Percentiles rank a stretch among this genome's conserved stretches.
Conservation (phyloP, 2,329 filamentous ascomycete genomes). For the Harringtonia aguacate region DNA sequence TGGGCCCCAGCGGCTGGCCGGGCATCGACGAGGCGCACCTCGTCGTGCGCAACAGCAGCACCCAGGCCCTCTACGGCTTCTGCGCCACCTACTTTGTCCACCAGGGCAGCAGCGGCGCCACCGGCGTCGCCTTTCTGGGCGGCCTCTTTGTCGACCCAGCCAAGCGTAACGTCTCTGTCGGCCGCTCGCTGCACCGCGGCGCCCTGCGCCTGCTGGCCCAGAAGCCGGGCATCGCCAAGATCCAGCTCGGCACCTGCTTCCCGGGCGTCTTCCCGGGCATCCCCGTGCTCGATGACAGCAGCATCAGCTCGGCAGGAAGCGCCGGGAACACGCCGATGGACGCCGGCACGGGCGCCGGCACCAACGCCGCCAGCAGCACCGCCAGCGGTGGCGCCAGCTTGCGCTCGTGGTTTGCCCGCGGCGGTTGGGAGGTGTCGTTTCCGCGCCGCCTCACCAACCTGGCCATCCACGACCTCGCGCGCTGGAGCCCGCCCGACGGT, state of each 20-base stretch:
- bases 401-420: conserved; percentile 71
- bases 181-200: conserved; percentile 76
- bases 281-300: conserved; percentile 44
- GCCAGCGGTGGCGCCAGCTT: conserved; percentile 18
- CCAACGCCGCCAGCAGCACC: conserved; percentile 1
- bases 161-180: conserved; percentile 81
- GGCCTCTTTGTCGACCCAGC: conserved; percentile 82
- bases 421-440: conserved; percentile 72
- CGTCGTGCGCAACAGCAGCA: conserved; percentile 89
- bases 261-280: conserved; percentile 84
- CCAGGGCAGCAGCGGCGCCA: conserved; percentile 55
- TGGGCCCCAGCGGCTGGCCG: conserved; percentile 56
- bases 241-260: conserved; percentile 72
- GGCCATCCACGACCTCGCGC: conserved; percentile 58
- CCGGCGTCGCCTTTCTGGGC: conserved; percentile 66
- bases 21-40: conserved; percentile 71
- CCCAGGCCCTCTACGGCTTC: conserved; percentile 82
- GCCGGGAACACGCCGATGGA: conserved; percentile 6
- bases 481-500: conserved; percentile 68
- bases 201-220: conserved; percentile 66
- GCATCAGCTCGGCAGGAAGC: conserved; percentile 5
- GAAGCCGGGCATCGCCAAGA: conserved; percentile 60
- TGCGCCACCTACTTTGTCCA: conserved; percentile 82
- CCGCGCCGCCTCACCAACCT: conserved; percentile 53
- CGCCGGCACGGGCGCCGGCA: conserved; percentile 8